Percentiles rank a stretch among this genome's conserved stretches.
Evolutionary conservation across 2,329 filamentous ascomycete species (phyloP).

Genomic region (Aureobasidium mangrovei): DNA sequence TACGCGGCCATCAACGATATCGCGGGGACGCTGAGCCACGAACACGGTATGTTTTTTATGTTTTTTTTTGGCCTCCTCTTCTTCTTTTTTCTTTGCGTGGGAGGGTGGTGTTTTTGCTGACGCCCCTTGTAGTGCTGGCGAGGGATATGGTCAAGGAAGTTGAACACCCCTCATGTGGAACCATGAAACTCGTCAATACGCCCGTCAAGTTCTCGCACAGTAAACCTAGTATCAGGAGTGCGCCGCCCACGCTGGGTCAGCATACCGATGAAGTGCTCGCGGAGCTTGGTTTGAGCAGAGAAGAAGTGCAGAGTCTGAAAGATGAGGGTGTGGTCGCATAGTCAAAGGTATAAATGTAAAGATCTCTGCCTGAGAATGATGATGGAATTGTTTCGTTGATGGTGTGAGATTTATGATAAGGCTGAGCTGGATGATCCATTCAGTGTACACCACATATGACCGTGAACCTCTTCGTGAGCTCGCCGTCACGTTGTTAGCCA

Average conservation of each 20-base stretch:
- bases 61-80: not conserved
- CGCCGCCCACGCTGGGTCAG: constrained; percentile 78
- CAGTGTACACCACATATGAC: too few species aligned
- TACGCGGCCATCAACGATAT: constrained; percentile 94
- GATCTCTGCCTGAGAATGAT: too few species aligned
- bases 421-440: too few species aligned
- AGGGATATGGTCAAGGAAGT: constrained; percentile 85
- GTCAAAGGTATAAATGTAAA: too few species aligned
- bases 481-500: too few species aligned
- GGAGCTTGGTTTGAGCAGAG: constrained; percentile 50
- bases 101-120: not conserved
- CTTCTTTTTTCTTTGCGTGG: not conserved
- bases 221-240: constrained; percentile 62
- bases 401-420: too few species aligned
- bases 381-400: too few species aligned
- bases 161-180: constrained; percentile 72
- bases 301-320: constrained; percentile 54
- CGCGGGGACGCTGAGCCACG: constrained; percentile 70
- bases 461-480: too few species aligned
- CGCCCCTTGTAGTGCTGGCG: constrained; percentile 46
- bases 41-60: constrained; percentile 54
- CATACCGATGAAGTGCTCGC: constrained; percentile 72
- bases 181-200: constrained; percentile 84
- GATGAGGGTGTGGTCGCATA: constrained; percentile 55
- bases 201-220: constrained; percentile 90